Evolutionary conservation across 176 grass and related monocot genomes (phyloP).

Genomic region (Lolium rigidum): DNA sequence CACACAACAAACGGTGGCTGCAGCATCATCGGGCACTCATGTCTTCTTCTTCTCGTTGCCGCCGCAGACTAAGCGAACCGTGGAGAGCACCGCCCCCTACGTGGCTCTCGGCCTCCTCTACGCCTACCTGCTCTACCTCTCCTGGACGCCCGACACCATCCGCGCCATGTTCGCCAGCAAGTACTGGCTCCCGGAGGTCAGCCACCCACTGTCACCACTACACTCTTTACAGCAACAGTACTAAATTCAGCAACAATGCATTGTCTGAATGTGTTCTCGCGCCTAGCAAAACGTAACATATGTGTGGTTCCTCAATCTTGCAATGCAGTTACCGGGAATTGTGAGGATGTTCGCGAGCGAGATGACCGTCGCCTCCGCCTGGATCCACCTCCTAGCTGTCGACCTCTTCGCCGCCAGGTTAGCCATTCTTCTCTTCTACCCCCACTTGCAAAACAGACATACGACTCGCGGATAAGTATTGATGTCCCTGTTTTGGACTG

Average conservation of each 20-base stretch:
- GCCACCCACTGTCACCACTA: not conserved
- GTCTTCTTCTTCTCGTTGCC: too few species aligned
- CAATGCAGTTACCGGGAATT: constrained; percentile 65
- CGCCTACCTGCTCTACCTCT: constrained; percentile 84
- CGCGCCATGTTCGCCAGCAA: constrained; percentile 89
- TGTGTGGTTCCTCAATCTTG: too few species aligned
- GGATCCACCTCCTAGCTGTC: constrained; percentile 98
- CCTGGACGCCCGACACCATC: constrained; percentile 87
- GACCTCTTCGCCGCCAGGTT: constrained; percentile 91
- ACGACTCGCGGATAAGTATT: too few species aligned
- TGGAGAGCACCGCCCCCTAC: constrained; percentile 87
- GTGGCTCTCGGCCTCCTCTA: constrained; percentile 77
- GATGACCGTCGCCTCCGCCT: constrained; percentile 88
- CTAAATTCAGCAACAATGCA: not conserved
- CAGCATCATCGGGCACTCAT: too few species aligned
- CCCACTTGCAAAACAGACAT: too few species aligned
- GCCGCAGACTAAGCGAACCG: constrained; percentile 71
- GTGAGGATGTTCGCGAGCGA: constrained; percentile 90
- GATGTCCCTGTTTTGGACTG: constrained; percentile 17
- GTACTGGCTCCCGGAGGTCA: constrained; percentile 97
- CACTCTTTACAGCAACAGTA: too few species aligned
- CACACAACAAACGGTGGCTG: too few species aligned
- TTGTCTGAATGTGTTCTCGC: not conserved
- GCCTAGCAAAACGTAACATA: too few species aligned
- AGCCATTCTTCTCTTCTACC: too few species aligned